These are phyloP conservation scores for Irpex sp. DNA, from an alignment of 1,284 basidiomycete species.

Conservation along the genomic window DNA sequence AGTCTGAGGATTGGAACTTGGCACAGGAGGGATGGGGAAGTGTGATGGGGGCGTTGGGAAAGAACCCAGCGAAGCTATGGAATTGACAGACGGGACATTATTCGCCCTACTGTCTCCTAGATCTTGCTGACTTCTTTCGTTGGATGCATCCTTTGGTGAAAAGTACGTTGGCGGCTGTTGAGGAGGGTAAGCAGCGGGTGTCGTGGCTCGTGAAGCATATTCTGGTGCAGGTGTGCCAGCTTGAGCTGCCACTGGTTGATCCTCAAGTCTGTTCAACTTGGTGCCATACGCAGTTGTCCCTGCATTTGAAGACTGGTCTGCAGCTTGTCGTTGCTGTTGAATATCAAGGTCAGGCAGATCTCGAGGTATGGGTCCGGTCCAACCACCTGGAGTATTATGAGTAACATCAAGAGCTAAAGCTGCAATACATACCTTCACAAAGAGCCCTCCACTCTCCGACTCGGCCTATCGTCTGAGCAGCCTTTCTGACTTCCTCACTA, in stretches of 20 bases:
- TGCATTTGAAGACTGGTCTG: background rate
- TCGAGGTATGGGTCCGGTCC: constrained; percentile 53
- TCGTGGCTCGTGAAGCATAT: constrained; percentile 19
- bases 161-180: constrained; percentile 14
- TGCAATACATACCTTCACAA: constrained; percentile 48
- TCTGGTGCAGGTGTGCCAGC: constrained; percentile 18
- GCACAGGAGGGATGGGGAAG: constrained; percentile 55
- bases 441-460: constrained; percentile 68
- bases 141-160: constrained; percentile 2
- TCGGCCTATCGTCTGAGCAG: constrained; percentile 59
- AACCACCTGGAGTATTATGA: constrained; percentile 37
- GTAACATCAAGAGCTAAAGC: background rate
- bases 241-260: background rate
- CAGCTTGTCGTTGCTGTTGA: constrained; percentile 4
- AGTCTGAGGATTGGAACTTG: constrained; percentile 4
- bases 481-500: constrained; percentile 66
- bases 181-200: constrained; percentile 16
- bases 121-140: background rate
- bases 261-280: background rate
- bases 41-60: constrained; percentile 71
- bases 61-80: constrained; percentile 62
- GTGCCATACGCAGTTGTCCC: background rate
- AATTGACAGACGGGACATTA: constrained; percentile 13
- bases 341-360: constrained; percentile 45
- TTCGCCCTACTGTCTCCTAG: constrained; percentile 2